A percentile compares a stretch with the other conserved stretches of the same genome.
Evolutionary conservation across 83 land plant species (phyloP).

Genomic region (Picea abies): DNA sequence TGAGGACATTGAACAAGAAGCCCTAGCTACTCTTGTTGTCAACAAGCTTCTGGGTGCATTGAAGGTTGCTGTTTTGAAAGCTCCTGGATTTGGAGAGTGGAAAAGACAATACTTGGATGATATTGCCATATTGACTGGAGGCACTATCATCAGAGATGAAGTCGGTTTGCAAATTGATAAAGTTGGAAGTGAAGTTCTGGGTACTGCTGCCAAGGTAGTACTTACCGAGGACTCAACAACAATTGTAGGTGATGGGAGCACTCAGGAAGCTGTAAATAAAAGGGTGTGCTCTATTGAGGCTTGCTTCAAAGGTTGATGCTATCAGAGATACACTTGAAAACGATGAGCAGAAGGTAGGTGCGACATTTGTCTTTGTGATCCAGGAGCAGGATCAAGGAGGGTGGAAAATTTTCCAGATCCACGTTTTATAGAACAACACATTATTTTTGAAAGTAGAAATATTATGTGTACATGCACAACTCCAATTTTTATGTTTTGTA

Average conservation of each 20-base stretch:
- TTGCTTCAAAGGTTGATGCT: constrained; percentile 82
- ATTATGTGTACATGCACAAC: too few species aligned
- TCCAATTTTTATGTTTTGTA: not conserved
- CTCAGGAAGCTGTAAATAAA: constrained; percentile 81
- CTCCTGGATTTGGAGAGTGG: constrained; percentile 97
- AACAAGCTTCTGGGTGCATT: constrained; percentile 84
- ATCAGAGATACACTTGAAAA: constrained; percentile 78
- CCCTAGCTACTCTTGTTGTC: constrained; percentile 93
- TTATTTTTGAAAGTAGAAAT: not conserved
- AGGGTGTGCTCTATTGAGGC: constrained; percentile 77
- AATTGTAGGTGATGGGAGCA: constrained; percentile 96
- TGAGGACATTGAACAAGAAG: constrained; percentile 97
- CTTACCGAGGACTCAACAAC: constrained; percentile 89
- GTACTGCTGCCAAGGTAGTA: constrained; percentile 87
- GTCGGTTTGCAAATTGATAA: constrained; percentile 84
- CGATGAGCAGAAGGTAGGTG: constrained; percentile 82
- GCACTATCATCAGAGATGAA: constrained; percentile 93
- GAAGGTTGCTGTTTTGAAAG: constrained; percentile 92
- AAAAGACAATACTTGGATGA: constrained; percentile 96
- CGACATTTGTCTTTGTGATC: not conserved
- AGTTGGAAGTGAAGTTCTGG: constrained; percentile 82
- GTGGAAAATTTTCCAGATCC: not conserved
- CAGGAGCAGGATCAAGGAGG: not conserved
- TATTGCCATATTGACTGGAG: constrained; percentile 93
- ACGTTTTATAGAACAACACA: not conserved